Evolutionary conservation across 169 alveolate species (phyloP).

Genomic region (Theileria luwenshuni): DNA sequence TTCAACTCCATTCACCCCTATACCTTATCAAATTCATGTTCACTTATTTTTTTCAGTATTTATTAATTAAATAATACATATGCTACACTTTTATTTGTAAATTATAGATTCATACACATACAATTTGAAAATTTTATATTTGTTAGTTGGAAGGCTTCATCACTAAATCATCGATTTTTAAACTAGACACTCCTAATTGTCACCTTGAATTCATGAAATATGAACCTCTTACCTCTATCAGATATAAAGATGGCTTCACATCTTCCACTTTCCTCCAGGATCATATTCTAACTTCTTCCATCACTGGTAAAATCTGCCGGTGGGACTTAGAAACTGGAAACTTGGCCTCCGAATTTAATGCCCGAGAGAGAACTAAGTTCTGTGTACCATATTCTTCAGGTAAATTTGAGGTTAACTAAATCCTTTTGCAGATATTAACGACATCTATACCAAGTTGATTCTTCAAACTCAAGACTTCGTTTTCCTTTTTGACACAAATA

Average conservation of each 20-base stretch:
- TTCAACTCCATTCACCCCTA: background rate
- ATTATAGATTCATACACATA: background rate
- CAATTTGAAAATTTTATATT: too few relatives aligned
- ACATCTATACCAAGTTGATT: background rate
- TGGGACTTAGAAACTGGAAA: slow-evolving; percentile 55
- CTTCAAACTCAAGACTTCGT: slow-evolving; percentile 7
- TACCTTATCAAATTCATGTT: background rate
- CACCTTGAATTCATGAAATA: slow-evolving; percentile 14
- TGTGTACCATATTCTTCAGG: slow-evolving; percentile 39
- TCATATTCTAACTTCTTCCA: slow-evolving; percentile 44
- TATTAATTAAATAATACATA: too few relatives aligned
- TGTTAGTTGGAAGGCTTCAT: too few relatives aligned
- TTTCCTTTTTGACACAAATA: slow-evolving; percentile 11
- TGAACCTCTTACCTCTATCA: slow-evolving; percentile 23
- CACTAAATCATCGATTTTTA: background rate
- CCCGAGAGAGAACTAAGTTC: slow-evolving; percentile 9
- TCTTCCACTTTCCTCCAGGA: slow-evolving; percentile 28
- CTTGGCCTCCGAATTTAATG: slow-evolving; percentile 9
- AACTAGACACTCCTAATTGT: background rate
- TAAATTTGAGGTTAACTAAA: background rate
- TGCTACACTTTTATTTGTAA: background rate
- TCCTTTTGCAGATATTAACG: background rate
- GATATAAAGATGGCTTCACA: slow-evolving; percentile 50
- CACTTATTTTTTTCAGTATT: too few relatives aligned
- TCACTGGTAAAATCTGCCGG: slow-evolving; percentile 38